Evolutionary conservation across 179 eudicot genomes (phyloP).

Genomic region (Patellifolia procumbens): DNA sequence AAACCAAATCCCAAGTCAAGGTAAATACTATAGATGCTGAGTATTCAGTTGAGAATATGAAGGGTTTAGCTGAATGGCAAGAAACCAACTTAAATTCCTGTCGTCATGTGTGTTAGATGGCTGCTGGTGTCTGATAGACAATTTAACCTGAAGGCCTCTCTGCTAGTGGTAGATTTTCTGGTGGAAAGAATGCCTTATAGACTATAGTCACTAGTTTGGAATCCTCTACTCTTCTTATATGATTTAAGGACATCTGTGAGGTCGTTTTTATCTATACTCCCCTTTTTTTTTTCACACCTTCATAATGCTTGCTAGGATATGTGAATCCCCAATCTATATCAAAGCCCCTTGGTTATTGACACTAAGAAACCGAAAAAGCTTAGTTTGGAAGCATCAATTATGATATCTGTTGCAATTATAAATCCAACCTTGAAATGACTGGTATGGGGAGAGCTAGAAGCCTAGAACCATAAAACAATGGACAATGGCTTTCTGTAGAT

Average conservation of each 20-base stretch:
- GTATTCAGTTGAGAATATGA: neutral
- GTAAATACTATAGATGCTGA: neutral
- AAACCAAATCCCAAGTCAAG: neutral
- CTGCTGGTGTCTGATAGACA: neutral
- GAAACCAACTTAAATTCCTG: neutral
- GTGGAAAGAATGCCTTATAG: neutral
- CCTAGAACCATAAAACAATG: neutral
- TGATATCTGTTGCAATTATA: neutral
- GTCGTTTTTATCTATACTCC: neutral
- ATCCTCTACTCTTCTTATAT: neutral
- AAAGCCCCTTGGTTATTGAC: neutral
- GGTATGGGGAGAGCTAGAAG: neutral
- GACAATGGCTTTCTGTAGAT: neutral
- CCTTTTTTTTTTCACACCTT: neutral
- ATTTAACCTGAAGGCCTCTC: neutral
- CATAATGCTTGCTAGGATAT: neutral
- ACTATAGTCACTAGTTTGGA: neutral
- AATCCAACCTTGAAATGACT: neutral
- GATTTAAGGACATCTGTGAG: neutral
- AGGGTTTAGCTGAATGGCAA: neutral
- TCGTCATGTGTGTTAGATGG: neutral
- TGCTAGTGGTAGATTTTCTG: neutral
- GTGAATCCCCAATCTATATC: neutral
- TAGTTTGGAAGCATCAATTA: neutral
- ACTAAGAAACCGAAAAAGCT: neutral